Evolutionary conservation across 768 basidiomycete species (phyloP).

Genomic region (Leucocoprinus leucothites): DNA sequence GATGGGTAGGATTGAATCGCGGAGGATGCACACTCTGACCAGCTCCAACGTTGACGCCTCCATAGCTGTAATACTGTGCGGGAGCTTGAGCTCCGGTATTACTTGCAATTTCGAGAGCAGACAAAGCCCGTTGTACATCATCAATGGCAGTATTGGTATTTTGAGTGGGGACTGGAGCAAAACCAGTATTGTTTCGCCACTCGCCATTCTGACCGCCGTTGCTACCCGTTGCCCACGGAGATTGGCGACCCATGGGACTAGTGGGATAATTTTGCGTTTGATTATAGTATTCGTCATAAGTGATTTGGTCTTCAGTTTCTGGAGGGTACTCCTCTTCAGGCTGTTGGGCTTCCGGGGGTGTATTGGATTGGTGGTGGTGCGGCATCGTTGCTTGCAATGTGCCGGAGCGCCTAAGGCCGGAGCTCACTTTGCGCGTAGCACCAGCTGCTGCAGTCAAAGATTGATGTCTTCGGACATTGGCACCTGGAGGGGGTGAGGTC

Average conservation of each 20-base stretch:
- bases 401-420: slow-evolving; percentile 69
- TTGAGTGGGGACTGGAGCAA: slow-evolving; percentile 27
- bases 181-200: slow-evolving; percentile 42
- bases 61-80: slow-evolving; percentile 29
- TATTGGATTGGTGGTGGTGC: slow-evolving; percentile 34
- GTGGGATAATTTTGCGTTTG: slow-evolving; percentile 44
- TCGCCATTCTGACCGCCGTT: slow-evolving; percentile 39
- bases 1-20: slow-evolving; percentile 45
- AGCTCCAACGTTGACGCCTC: slow-evolving; percentile 17
- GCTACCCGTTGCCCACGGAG: slow-evolving; percentile 54
- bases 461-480: slow-evolving; percentile 75
- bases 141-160: slow-evolving; percentile 47
- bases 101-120: slow-evolving; percentile 59
- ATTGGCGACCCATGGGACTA: slow-evolving; percentile 58
- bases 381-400: slow-evolving; percentile 59
- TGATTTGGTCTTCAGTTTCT: slow-evolving; percentile 43
- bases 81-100: slow-evolving; percentile 19
- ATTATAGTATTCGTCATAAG: slow-evolving; percentile 61
- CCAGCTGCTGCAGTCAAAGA: slow-evolving; percentile 66
- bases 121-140: slow-evolving; percentile 74
- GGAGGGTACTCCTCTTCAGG: slow-evolving; percentile 42
- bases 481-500: slow-evolving; percentile 67
- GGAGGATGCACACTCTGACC: slow-evolving; percentile 65
- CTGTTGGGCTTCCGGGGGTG: slow-evolving; percentile 39
- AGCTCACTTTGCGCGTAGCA: slow-evolving; percentile 44